A percentile compares a stretch with the other conserved stretches of the same genome.
Evolutionary conservation across 371 early-diverging fungal genomes (phyloP).

Genomic region (Mucor sp.): DNA sequence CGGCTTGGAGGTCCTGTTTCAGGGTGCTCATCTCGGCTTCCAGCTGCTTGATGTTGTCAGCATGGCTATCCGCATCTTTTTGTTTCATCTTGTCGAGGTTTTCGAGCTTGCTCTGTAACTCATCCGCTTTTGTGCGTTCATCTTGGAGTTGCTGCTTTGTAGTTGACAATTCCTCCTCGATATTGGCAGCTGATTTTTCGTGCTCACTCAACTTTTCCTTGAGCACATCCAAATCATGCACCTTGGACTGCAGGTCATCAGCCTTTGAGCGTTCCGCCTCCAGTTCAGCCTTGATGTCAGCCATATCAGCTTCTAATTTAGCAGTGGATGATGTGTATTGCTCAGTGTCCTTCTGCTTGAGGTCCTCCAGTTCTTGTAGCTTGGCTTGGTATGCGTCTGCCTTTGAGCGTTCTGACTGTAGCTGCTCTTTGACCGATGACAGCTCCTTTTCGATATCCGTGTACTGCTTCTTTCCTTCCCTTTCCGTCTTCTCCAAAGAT

Average conservation of each 20-base stretch:
- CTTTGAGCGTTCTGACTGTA: slow-evolving; percentile 7
- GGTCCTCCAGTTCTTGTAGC: neutral
- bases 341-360: neutral
- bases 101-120: slow-evolving; percentile 9
- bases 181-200: neutral
- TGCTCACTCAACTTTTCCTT: slow-evolving; percentile 5
- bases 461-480: neutral
- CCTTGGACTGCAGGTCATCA: slow-evolving; percentile 3
- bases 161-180: neutral
- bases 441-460: neutral
- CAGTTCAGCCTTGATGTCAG: neutral
- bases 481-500: neutral
- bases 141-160: neutral
- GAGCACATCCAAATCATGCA: neutral
- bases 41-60: neutral
- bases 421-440: neutral
- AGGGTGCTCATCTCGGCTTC: neutral
- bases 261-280: neutral
- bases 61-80: neutral
- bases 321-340: neutral
- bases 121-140: neutral
- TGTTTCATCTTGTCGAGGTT: slow-evolving; percentile 5
- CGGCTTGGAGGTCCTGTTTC: neutral
- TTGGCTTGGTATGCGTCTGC: neutral
- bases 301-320: neutral